phyloP scores from a whole-genome alignment of 768 basidiomycete genomes.

The Lactarius indigo region DNA sequence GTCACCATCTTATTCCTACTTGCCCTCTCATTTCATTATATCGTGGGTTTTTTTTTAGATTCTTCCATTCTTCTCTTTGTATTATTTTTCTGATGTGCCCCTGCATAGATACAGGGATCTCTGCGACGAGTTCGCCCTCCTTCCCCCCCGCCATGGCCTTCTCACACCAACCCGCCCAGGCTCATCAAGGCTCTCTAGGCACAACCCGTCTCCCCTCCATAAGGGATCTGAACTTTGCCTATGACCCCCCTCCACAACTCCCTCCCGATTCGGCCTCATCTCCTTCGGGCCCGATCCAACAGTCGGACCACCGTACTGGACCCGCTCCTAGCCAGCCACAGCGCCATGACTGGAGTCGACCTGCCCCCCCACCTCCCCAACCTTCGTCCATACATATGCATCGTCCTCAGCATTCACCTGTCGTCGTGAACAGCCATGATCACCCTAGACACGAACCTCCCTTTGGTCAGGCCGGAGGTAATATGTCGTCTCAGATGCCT shows the following conservation, averaged over 20 bases:
- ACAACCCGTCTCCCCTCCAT: slow-evolving; percentile 63
- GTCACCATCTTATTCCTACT: background rate
- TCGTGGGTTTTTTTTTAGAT: slow-evolving; percentile 23
- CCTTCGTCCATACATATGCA: slow-evolving; percentile 23
- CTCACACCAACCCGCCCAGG: slow-evolving; percentile 44
- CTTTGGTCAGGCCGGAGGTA: slow-evolving; percentile 37
- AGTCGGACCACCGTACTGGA: slow-evolving; percentile 30
- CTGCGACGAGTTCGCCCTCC: slow-evolving; percentile 20
- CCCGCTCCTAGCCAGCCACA: slow-evolving; percentile 31
- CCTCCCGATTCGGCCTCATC: slow-evolving; percentile 34
- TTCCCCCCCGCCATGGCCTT: slow-evolving; percentile 43
- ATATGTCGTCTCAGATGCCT: slow-evolving; percentile 26
- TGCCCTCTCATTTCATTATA: background rate
- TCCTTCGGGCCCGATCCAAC: slow-evolving; percentile 30
- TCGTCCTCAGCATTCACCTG: slow-evolving; percentile 26
- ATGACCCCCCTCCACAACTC: slow-evolving; percentile 33
- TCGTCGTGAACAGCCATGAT: slow-evolving; percentile 28
- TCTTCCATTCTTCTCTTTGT: slow-evolving; percentile 13
- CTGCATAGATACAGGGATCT: slow-evolving; percentile 67
- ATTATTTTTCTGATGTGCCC: slow-evolving; percentile 45
- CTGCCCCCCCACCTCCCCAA: slow-evolving; percentile 20
- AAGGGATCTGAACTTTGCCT: slow-evolving; percentile 67
- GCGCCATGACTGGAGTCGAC: slow-evolving; percentile 35
- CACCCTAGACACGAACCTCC: slow-evolving; percentile 39
- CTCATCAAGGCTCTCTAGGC: slow-evolving; percentile 37